Percentiles rank a stretch among this genome's conserved stretches.
Conservation (phyloP, 2,329 filamentous ascomycete genomes). For the Ophiostoma piceae region DNA sequence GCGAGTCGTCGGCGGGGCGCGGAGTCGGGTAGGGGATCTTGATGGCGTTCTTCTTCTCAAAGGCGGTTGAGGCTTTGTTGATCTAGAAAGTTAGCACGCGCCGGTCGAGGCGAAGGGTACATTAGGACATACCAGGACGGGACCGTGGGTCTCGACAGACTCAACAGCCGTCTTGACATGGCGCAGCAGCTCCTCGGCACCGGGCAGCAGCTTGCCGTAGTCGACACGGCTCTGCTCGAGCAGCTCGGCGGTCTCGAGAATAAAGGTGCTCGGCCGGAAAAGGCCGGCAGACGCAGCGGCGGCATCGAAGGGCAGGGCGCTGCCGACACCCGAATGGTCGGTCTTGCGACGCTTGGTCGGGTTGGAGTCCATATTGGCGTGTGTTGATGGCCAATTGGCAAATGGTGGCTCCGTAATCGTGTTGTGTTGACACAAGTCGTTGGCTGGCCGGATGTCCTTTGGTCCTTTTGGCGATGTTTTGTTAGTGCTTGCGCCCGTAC, state of each 20-base stretch:
- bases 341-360: slow-evolving; percentile 36
- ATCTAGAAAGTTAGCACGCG: slow-evolving; percentile 45
- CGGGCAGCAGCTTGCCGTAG: slow-evolving; percentile 45
- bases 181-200: slow-evolving; percentile 47
- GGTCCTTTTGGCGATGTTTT: slow-evolving; percentile 21
- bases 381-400: not conserved
- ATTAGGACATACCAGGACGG: slow-evolving; percentile 43
- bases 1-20: slow-evolving; percentile 65
- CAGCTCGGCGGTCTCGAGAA: slow-evolving; percentile 56
- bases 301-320: slow-evolving; percentile 27
- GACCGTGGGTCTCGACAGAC: slow-evolving; percentile 44
- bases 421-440: not conserved
- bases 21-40: slow-evolving; percentile 82
- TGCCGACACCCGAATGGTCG: slow-evolving; percentile 27
- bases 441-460: slow-evolving; percentile 2
- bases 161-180: slow-evolving; percentile 51
- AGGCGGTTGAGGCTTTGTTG: slow-evolving; percentile 58
- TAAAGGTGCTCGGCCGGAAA: slow-evolving; percentile 47
- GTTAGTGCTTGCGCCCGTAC: slow-evolving; percentile 10
- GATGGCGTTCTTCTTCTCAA: slow-evolving; percentile 63
- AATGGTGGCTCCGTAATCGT: not conserved
- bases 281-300: slow-evolving; percentile 33
- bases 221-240: slow-evolving; percentile 51
- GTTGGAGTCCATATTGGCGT: slow-evolving; percentile 30
- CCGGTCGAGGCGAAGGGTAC: not conserved